Conservation (phyloP, 2,329 filamentous ascomycete genomes). For the Alternaria ethzedia region DNA sequence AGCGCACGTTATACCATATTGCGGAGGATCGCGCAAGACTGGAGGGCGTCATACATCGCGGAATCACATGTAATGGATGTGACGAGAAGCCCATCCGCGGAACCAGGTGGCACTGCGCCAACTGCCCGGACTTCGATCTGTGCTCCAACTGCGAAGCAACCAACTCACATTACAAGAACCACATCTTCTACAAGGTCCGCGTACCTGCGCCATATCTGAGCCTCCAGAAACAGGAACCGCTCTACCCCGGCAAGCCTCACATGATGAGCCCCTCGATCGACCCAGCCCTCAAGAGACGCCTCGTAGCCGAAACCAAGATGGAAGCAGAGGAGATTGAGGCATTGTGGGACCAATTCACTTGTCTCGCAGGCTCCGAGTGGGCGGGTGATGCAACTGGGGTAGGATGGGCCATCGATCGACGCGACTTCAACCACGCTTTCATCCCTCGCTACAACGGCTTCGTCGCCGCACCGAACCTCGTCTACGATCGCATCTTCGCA, state of each 20-base stretch:
- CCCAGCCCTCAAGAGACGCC: constrained; percentile 68
- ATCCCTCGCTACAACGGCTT: constrained; percentile 82
- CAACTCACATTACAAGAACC: constrained; percentile 80
- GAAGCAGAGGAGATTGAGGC: constrained; percentile 89
- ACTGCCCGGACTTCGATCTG: constrained; percentile 94
- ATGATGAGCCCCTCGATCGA: constrained; percentile 72
- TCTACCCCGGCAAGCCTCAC: constrained; percentile 69
- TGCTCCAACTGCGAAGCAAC: constrained; percentile 89
- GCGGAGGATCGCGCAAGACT: constrained; percentile 89
- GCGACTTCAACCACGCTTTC: constrained; percentile 90
- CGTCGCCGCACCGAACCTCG: constrained; percentile 81
- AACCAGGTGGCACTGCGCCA: constrained; percentile 90
- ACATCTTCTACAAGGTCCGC: constrained; percentile 95
- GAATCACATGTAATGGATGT: constrained; percentile 90
- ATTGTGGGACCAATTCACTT: constrained; percentile 96
- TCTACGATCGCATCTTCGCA: constrained; percentile 95
- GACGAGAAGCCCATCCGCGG: constrained; percentile 88
- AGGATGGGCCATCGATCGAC: constrained; percentile 83
- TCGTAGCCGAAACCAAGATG: constrained; percentile 57
- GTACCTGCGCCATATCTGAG: constrained; percentile 87
- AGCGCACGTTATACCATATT: constrained; percentile 86
- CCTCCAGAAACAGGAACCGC: constrained; percentile 66
- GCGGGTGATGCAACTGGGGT: constrained; percentile 78
- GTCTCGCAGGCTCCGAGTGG: constrained; percentile 87
- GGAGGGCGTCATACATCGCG: constrained; percentile 80